phyloP scores from a whole-genome alignment of 1,139 yeast species.

The Suhomyces coccinellae region DNA sequence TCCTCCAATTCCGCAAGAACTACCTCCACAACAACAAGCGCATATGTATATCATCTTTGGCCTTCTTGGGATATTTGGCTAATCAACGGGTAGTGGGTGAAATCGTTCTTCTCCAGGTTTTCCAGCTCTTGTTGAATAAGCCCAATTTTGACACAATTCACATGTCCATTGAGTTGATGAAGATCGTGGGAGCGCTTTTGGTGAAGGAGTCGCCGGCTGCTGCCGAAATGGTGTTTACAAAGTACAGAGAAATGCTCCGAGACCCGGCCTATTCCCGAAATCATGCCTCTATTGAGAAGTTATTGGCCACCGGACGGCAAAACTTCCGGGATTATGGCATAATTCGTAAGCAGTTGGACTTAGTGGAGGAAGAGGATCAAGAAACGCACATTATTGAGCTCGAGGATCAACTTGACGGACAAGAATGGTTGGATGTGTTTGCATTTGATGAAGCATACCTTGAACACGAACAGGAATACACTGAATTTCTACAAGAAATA shows the following conservation, averaged over 20 bases:
- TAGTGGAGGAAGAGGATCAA: slow-evolving; percentile 67
- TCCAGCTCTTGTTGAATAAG: slow-evolving; percentile 54
- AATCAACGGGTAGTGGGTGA: slow-evolving; percentile 69
- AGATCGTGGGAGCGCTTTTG: slow-evolving; percentile 26
- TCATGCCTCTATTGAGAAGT: slow-evolving; percentile 7
- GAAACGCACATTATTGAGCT: slow-evolving; percentile 60
- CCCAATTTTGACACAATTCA: slow-evolving; percentile 49
- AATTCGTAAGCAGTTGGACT: slow-evolving; percentile 49
- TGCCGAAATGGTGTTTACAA: slow-evolving; percentile 55
- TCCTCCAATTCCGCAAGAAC: slow-evolving; percentile 59
- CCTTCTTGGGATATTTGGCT: slow-evolving; percentile 62
- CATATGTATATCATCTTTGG: slow-evolving; percentile 41
- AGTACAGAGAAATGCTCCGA: slow-evolving; percentile 58
- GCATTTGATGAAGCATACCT: slow-evolving; percentile 54
- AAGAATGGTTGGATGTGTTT: slow-evolving; percentile 53
- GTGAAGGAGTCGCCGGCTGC: slow-evolving; percentile 26
- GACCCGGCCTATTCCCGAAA: slow-evolving; percentile 10
- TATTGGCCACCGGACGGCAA: slow-evolving; percentile 52
- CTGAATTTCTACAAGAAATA: slow-evolving; percentile 22
- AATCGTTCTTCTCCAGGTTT: slow-evolving; percentile 60
- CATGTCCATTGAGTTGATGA: slow-evolving; percentile 28
- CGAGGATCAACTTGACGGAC: slow-evolving; percentile 49
- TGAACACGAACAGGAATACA: slow-evolving; percentile 45
- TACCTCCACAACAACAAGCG: slow-evolving; percentile 50
- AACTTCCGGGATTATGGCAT: slow-evolving; percentile 46